Conservation (phyloP, 2,329 filamentous ascomycete species). For the Cercospora sp. region DNA sequence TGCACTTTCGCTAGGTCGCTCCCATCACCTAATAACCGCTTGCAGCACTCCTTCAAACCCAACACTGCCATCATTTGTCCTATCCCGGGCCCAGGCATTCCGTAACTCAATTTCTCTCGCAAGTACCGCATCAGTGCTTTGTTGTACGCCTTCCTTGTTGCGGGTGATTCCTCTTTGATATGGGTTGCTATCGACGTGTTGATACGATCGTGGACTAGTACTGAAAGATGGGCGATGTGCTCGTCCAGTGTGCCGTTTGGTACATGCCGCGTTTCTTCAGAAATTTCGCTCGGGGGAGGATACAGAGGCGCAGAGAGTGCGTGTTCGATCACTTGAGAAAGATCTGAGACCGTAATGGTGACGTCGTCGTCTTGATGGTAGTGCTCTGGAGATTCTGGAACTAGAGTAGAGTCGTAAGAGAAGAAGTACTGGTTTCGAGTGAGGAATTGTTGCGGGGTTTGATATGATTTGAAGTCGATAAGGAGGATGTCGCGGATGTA, state of each 20-base stretch:
- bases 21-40: constrained; percentile 31
- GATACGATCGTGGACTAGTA: constrained; percentile 3
- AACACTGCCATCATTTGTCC: constrained; percentile 57
- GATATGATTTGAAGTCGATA: constrained; percentile 60
- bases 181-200: neutral
- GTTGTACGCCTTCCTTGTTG: constrained; percentile 31
- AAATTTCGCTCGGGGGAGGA: neutral
- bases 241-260: neutral
- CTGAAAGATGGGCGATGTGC: neutral
- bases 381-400: constrained; percentile 15
- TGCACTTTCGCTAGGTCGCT: neutral
- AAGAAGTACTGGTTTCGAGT: constrained; percentile 62
- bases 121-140: constrained; percentile 56
- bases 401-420: constrained; percentile 27
- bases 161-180: constrained; percentile 1
- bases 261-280: neutral
- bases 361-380: constrained; percentile 8
- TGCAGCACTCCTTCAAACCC: constrained; percentile 54
- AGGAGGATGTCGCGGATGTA: constrained; percentile 56
- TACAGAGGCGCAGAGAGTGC: neutral
- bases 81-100: constrained; percentile 55
- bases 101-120: constrained; percentile 57
- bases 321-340: neutral
- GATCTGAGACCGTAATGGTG: neutral
- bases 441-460: constrained; percentile 57